phyloP scores from a whole-genome alignment of 805 yeast species.

The Saturnispora sekii region DNA sequence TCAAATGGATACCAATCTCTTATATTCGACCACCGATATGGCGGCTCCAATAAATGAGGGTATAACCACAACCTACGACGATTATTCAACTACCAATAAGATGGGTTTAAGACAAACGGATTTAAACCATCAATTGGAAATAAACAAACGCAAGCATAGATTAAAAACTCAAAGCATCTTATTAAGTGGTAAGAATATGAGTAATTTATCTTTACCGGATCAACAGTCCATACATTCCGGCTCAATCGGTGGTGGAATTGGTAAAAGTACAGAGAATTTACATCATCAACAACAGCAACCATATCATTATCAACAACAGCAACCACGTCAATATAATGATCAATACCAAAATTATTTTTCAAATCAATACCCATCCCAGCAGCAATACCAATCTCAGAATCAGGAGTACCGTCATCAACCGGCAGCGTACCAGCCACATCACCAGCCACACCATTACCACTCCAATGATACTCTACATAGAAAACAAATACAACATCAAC shows the following conservation, averaged over 20 bases:
- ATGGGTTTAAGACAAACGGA: constrained; percentile 27
- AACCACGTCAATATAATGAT: neutral
- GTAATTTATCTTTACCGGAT: constrained; percentile 9
- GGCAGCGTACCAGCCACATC: constrained; percentile 3
- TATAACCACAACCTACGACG: constrained; percentile 17
- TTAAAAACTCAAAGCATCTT: constrained; percentile 18
- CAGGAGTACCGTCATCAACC: constrained; percentile 2
- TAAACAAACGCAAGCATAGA: constrained; percentile 20
- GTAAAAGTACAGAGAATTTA: neutral
- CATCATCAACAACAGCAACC: neutral
- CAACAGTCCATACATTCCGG: constrained; percentile 10
- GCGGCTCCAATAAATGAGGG: constrained; percentile 6
- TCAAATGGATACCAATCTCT: neutral
- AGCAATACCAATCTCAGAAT: constrained; percentile 7
- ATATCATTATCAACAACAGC: constrained; percentile 5
- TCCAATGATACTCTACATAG: constrained; percentile 2
- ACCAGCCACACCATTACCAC: constrained; percentile 4
- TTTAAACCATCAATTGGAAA: constrained; percentile 19
- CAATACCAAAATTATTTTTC: constrained; percentile 2
- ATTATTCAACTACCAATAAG: constrained; percentile 21
- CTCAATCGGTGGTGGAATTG: neutral
- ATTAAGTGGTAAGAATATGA: constrained; percentile 7
- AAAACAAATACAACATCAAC: constrained; percentile 9
- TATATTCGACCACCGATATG: constrained; percentile 2
- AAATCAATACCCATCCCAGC: constrained; percentile 8